Evolutionary conservation across 2,329 filamentous ascomycete species (phyloP).

Genomic region (Fusarium dimerum): DNA sequence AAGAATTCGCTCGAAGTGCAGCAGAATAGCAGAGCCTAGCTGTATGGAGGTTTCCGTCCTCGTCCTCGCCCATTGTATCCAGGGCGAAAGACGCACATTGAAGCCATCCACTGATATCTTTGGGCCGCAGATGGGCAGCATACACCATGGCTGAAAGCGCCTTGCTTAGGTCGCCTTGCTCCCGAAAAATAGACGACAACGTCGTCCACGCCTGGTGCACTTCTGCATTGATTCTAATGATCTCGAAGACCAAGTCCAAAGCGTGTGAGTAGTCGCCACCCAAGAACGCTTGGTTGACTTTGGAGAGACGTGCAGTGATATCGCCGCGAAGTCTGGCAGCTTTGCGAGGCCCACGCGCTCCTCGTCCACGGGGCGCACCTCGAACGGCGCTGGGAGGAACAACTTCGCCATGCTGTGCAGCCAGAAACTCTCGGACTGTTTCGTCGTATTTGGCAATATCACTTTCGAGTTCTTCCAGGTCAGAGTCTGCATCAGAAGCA

Average conservation of each 20-base stretch:
- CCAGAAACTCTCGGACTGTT: slow-evolving; percentile 43
- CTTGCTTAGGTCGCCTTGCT: slow-evolving; percentile 58
- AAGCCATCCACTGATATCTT: slow-evolving; percentile 61
- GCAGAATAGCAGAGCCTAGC: slow-evolving; percentile 61
- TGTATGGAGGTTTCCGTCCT: slow-evolving; percentile 51
- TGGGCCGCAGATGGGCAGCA: slow-evolving; percentile 63
- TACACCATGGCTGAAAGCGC: slow-evolving; percentile 62
- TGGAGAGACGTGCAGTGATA: slow-evolving; percentile 67
- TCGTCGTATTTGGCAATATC: slow-evolving; percentile 47
- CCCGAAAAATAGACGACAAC: slow-evolving; percentile 61
- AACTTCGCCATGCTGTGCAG: slow-evolving; percentile 35
- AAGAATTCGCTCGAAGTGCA: slow-evolving; percentile 58
- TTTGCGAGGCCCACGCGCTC: slow-evolving; percentile 53
- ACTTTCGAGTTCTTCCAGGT: slow-evolving; percentile 44
- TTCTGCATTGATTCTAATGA: slow-evolving; percentile 69
- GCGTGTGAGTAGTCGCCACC: slow-evolving; percentile 61
- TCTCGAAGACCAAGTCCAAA: slow-evolving; percentile 58
- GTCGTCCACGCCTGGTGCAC: slow-evolving; percentile 67
- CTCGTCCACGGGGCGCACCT: slow-evolving; percentile 28
- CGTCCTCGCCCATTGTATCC: slow-evolving; percentile 49
- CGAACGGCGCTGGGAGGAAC: slow-evolving; percentile 18
- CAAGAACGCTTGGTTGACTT: slow-evolving; percentile 69
- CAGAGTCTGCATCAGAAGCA: slow-evolving; percentile 45
- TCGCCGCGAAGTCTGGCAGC: slow-evolving; percentile 69
- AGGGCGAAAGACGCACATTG: slow-evolving; percentile 59